phyloP scores from a whole-genome alignment of 768 basidiomycete species.

The Boletus patriciae region DNA sequence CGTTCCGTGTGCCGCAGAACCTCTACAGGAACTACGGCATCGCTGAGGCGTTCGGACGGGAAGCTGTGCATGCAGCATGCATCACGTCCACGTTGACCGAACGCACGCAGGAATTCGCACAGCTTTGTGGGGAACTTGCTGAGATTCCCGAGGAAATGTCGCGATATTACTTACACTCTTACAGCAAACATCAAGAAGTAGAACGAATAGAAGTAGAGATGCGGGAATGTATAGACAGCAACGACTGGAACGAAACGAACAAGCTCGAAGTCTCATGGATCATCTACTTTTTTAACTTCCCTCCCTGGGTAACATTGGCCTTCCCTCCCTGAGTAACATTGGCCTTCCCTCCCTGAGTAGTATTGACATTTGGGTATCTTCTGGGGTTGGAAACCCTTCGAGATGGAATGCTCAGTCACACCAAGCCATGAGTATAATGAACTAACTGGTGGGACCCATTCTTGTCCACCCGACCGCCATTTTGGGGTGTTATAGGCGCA shows the following conservation, averaged over 20 bases:
- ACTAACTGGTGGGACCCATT: background rate
- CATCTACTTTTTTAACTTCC: background rate
- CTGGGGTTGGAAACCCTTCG: background rate
- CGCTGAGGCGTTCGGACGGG: background rate
- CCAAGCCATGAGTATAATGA: background rate
- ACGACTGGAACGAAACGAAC: background rate
- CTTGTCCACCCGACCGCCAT: background rate
- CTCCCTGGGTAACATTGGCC: too few species aligned
- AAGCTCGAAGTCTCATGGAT: background rate
- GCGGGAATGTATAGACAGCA: too few species aligned
- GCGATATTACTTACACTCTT: too few species aligned
- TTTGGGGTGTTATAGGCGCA: rapidly evolving
- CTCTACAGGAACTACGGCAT: background rate
- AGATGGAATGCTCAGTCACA: background rate
- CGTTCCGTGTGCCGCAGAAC: background rate
- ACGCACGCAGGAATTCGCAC: too few species aligned
- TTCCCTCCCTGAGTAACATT: too few species aligned
- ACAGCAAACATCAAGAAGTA: background rate
- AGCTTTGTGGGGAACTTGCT: background rate
- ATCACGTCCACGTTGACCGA: background rate
- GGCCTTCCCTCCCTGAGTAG: too few species aligned
- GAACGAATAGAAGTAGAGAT: background rate
- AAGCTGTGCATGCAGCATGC: background rate
- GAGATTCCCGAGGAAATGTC: too few species aligned
- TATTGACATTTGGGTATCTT: background rate